phyloP scores from a whole-genome alignment of 2,329 filamentous ascomycete species.

The Rachicladosporium sp. region DNA sequence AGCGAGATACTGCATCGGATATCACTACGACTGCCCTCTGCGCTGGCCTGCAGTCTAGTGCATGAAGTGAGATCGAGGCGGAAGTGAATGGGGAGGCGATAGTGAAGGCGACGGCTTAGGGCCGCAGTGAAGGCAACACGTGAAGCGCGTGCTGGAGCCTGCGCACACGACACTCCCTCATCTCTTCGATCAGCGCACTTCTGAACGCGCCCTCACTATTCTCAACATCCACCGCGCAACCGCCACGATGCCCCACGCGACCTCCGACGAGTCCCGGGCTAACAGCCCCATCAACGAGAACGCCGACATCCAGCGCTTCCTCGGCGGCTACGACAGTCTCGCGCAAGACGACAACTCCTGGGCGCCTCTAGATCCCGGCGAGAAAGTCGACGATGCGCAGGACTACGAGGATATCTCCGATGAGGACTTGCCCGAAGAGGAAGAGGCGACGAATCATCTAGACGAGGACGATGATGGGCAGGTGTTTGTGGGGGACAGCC shows the following conservation, averaged over 20 bases:
- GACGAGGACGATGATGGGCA: conserved; percentile 9
- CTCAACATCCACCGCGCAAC: background rate
- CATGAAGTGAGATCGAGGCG: too few relatives aligned
- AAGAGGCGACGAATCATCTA: conserved; percentile 31
- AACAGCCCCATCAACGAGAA: conserved; percentile 13
- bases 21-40: too few relatives aligned
- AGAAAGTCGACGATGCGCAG: conserved; percentile 84
- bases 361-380: conserved; percentile 36
- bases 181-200: too few relatives aligned
- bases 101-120: too few relatives aligned
- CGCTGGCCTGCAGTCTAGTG: too few relatives aligned
- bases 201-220: too few relatives aligned
- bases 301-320: conserved; percentile 18
- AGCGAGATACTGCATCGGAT: too few relatives aligned
- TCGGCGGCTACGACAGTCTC: conserved; percentile 14
- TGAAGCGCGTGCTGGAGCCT: too few relatives aligned
- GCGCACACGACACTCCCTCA: too few relatives aligned
- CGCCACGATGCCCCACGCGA: conserved; percentile 27
- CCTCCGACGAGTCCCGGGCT: conserved; percentile 11
- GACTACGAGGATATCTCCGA: conserved; percentile 87
- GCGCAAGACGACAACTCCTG: conserved; percentile 14
- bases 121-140: too few relatives aligned
- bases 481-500: background rate
- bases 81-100: too few relatives aligned
- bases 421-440: conserved; percentile 77